Evolutionary conservation across 2,329 filamentous ascomycete species (phyloP), one percentile per base, ranked within the genome.

Genomic region (Xylaria sp.): DNA sequence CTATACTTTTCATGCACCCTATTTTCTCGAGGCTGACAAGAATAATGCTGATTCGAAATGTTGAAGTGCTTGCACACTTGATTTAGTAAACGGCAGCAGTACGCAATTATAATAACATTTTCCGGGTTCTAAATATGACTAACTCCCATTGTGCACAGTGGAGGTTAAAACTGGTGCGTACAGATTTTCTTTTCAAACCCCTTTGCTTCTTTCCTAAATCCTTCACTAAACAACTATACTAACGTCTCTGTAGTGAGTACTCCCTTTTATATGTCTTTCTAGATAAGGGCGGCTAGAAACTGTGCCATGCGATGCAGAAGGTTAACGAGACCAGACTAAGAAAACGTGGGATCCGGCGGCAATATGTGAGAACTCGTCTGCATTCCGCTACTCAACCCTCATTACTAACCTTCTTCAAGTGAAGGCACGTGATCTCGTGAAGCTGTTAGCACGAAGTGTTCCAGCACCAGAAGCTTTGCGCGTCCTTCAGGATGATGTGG

Each of bases 391-490:
- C 25, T 37, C 4, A 1, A 18, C 39, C 28, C 52, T 67, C 28
- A 48, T 65, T 65, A 28, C 62, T 70, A 20, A 72, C 52, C 20
- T 13, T 9, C 37, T 54, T 46, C n/a, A 31, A 72, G 70, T 99
- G 65, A 97, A 98, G 75, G 94, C 95, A 18, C 90, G 96, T 73
- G 96, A 99, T 80, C 85, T 99, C 71, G 96, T 99, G 80, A 98
- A 97, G 79, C 85, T 99, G 41, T 87, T 99, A 6, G 91, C 96
- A 3, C 89, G 96, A 79, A 96, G 92, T 76, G 96, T 99, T 5
- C 96, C 96, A 1, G 93, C 94, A 0, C 94, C 94, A 6, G 94
- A 98, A 84, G 96, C 96, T 2, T 82, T 99, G 75, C 97, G 97
- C 82, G 97, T 99, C 61, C 88, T 99, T 67, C 92, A 98, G 56